These are phyloP conservation scores for Candolleomyces efflorescens DNA, from an alignment of 768 basidiomycete species.

Conservation along the genomic window DNA sequence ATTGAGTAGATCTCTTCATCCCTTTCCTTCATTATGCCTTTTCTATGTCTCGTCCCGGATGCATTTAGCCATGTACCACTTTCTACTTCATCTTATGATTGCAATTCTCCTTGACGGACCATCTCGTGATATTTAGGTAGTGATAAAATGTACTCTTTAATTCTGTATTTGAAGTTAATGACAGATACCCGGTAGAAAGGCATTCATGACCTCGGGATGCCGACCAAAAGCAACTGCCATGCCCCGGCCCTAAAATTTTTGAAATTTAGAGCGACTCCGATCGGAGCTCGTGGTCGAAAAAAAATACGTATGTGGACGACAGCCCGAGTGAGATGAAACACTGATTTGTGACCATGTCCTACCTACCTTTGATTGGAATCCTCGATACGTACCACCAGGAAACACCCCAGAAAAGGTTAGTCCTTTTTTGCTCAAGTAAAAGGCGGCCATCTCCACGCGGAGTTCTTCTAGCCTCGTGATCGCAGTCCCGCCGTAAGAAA, in stretches of 20 bases:
- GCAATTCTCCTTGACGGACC: too few species aligned
- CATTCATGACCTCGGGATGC: too few species aligned
- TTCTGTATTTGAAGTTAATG: too few species aligned
- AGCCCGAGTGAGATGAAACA: background rate
- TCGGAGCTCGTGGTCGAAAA: background rate
- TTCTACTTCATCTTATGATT: too few species aligned
- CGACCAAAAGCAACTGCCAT: too few species aligned
- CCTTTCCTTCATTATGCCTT: background rate
- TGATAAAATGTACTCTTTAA: too few species aligned
- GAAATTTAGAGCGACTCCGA: background rate
- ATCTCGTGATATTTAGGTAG: too few species aligned
- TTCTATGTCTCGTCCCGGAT: background rate
- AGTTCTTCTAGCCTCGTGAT: background rate
- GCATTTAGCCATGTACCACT: background rate
- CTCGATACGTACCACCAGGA: background rate
- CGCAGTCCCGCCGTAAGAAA: background rate
- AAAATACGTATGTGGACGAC: background rate
- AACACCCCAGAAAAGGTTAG: background rate
- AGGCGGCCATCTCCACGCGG: background rate
- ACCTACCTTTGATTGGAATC: background rate
- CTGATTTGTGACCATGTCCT: background rate
- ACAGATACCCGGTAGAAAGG: too few species aligned
- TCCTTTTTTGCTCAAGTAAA: background rate
- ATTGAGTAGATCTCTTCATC: slow-evolving; percentile 17
- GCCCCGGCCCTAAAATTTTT: too few species aligned